Evolutionary conservation across 805 yeast genomes (phyloP).

Genomic region (Candida germanica): DNA sequence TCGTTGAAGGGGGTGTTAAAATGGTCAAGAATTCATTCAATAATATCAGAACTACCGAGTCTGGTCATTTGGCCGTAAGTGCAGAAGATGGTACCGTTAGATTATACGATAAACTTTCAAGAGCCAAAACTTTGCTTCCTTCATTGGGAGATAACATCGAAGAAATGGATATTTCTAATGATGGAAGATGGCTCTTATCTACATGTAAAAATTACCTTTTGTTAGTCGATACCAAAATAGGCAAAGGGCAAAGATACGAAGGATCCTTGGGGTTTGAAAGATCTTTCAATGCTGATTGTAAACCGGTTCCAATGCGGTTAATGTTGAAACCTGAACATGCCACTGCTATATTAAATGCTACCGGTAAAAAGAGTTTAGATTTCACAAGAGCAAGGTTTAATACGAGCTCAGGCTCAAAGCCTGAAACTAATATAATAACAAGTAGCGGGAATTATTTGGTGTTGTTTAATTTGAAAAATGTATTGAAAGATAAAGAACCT

Average conservation of each 20-base stretch:
- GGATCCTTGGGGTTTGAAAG: conserved; percentile 9
- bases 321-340: conserved; percentile 70
- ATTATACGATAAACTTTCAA: conserved; percentile 59
- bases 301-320: conserved; percentile 68
- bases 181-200: conserved; percentile 79
- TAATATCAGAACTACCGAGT: conserved; percentile 65
- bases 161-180: conserved; percentile 69
- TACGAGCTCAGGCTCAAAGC: conserved; percentile 48
- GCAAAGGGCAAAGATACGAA: conserved; percentile 46
- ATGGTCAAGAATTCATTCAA: conserved; percentile 57
- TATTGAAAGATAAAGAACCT: conserved; percentile 43
- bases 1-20: conserved; percentile 48
- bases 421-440: conserved; percentile 70
- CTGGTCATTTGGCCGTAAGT: conserved; percentile 75
- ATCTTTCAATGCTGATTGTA: conserved; percentile 23
- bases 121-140: conserved; percentile 75
- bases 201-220: conserved; percentile 73
- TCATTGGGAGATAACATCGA: conserved; percentile 75
- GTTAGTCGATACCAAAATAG: conserved; percentile 63
- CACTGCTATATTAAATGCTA: conserved; percentile 53
- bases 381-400: conserved; percentile 80
- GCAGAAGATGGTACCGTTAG: conserved; percentile 73
- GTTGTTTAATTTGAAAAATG: conserved; percentile 69
- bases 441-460: conserved; percentile 81
- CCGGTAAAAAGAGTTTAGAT: conserved; percentile 44